Conservation (phyloP, 1,284 basidiomycete species). For the Schizophyllum amplum region DNA sequence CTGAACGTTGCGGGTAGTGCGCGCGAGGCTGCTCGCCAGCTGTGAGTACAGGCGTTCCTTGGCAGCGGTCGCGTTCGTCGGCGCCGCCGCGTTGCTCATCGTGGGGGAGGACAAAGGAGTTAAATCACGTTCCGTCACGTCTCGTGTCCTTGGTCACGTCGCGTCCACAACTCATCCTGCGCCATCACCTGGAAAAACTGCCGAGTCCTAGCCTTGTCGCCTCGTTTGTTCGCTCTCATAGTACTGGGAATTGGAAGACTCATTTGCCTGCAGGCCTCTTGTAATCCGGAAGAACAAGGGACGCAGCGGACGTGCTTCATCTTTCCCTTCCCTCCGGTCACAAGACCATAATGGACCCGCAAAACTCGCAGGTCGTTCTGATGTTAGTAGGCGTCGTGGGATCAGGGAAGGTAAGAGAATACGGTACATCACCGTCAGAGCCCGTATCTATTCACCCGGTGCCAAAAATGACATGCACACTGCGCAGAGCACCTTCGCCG, state of each 20-base stretch:
- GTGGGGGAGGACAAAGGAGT: neutral
- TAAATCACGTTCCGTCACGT: too few relatives aligned
- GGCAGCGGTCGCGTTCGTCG: slow-evolving; percentile 47
- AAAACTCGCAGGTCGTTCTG: slow-evolving; percentile 36
- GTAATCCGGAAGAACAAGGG: too few relatives aligned
- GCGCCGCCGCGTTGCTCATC: neutral
- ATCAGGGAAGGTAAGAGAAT: slow-evolving; percentile 52
- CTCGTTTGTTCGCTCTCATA: too few relatives aligned
- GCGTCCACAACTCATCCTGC: neutral
- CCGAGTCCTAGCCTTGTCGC: too few relatives aligned
- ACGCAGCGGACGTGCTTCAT: neutral
- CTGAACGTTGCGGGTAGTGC: slow-evolving; percentile 52
- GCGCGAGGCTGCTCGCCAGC: slow-evolving; percentile 49
- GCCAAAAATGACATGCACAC: neutral
- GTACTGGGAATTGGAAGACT: too few relatives aligned
- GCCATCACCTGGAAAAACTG: too few relatives aligned
- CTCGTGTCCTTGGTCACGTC: neutral
- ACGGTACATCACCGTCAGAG: neutral
- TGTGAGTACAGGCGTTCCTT: slow-evolving; percentile 69
- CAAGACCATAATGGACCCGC: slow-evolving; percentile 17
- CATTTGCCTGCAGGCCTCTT: too few relatives aligned
- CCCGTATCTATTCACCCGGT: neutral
- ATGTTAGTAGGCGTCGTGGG: slow-evolving; percentile 63
- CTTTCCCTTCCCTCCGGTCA: slow-evolving; percentile 4
- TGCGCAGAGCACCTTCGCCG: slow-evolving; percentile 59